Conservation (phyloP, 2,329 filamentous ascomycete species). For the Cercospora canescens region DNA sequence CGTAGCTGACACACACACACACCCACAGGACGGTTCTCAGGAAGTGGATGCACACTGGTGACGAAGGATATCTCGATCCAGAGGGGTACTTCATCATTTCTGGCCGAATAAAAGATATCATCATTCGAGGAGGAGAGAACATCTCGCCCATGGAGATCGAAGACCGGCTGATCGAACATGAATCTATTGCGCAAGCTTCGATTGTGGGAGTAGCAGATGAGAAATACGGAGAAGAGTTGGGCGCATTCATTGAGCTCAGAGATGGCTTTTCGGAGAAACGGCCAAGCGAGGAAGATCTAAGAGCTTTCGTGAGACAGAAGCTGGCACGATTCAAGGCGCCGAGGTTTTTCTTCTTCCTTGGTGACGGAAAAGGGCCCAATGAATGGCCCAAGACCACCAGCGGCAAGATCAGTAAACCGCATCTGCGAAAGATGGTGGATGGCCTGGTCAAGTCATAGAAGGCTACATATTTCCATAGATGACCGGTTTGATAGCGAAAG, state of each 20-base stretch:
- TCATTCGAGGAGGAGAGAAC: constrained; percentile 64
- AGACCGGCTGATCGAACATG: constrained; percentile 29
- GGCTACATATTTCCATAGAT: background rate
- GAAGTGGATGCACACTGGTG: constrained; percentile 68
- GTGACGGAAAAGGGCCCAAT: constrained; percentile 24
- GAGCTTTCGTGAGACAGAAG: constrained; percentile 25
- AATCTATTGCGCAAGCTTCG: constrained; percentile 26
- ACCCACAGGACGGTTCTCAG: constrained; percentile 19
- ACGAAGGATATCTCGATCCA: constrained; percentile 52
- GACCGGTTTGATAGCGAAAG: background rate
- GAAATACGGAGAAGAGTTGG: constrained; percentile 33
- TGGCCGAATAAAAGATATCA: constrained; percentile 35
- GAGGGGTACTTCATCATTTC: constrained; percentile 43
- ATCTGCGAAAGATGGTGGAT: constrained; percentile 26
- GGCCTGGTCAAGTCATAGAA: constrained; percentile 13
- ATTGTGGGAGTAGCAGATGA: constrained; percentile 30
- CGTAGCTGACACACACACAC: background rate
- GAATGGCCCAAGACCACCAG: constrained; percentile 31
- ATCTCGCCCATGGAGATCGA: constrained; percentile 45
- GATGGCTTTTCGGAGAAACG: constrained; percentile 12
- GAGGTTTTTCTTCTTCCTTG: constrained; percentile 30
- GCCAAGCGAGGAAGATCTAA: constrained; percentile 26
- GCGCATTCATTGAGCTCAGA: constrained; percentile 37
- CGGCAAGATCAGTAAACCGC: constrained; percentile 31
- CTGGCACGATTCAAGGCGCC: constrained; percentile 31